Evolutionary conservation across 257 asterid genomes (phyloP).

Genomic region (Solanum clarkiae): DNA sequence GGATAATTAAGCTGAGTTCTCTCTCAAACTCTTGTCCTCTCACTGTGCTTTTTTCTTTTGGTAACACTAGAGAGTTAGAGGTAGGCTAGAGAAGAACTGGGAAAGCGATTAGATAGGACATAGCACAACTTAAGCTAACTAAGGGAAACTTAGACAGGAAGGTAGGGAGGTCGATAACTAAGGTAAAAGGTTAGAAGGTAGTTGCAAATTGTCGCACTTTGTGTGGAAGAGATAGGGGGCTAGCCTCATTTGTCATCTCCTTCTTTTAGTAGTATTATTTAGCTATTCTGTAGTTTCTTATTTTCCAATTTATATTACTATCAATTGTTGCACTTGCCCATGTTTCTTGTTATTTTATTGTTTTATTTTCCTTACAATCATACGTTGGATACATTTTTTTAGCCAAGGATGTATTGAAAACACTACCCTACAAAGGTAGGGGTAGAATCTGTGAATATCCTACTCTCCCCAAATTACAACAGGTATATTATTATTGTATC

Average conservation of each 20-base stretch:
- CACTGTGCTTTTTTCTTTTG: not conserved
- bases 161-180: not conserved
- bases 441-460: not conserved
- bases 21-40: no score
- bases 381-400: not conserved
- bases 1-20: no score
- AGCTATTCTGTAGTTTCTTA: not conserved
- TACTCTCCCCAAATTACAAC: no score
- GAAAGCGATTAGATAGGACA: not conserved
- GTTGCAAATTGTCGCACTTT: not conserved
- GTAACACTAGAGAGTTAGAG: not conserved
- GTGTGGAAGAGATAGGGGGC: not conserved
- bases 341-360: not conserved
- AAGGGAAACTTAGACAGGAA: not conserved
- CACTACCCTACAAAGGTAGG: not conserved
- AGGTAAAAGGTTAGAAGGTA: not conserved
- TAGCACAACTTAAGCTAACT: not conserved
- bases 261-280: not conserved
- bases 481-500: no score
- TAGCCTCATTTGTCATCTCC: not conserved
- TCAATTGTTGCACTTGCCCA: not conserved
- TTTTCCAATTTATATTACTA: not conserved
- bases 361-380: not conserved
- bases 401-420: not conserved
- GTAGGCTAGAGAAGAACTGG: not conserved